Base-by-base conservation (phyloP, 1,139 yeast genomes). In the Debaryomycetaceae sp. region DNA sequence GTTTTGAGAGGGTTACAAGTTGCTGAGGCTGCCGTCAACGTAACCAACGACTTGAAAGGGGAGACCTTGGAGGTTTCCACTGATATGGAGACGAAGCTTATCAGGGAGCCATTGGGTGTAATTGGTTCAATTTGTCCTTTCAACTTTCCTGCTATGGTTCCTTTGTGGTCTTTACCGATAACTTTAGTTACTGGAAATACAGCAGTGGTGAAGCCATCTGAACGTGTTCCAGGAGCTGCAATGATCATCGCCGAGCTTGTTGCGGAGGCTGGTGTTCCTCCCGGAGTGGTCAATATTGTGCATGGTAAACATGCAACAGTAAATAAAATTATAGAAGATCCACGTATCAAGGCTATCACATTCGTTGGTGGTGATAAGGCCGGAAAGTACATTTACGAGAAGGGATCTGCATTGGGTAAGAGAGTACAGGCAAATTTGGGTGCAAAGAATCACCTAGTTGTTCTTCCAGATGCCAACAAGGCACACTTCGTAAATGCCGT, bases 111-210 rank as follows among this genome's bases (percentile, higher is more conserved):
- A 24, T 61, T 73, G 44, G 87, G 87, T 15, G 85, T 82, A 16
- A 75, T 81, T 44, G 87, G 83, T 6, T 82, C 87, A 17, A 82
- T 82, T 50, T 78, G 83, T 52, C 88, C 88, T n/a, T 79, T 79
- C 64, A 83, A 83, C 65, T 83, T 84, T 75, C 92, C 92, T 22
- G 92, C 89, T 34, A 84, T 85, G 92, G 87, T 85, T 44, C 94
- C 94, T 30, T 70, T 85, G 51, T 85, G 94, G 94, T 79, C 89
- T 26, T 73, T 85, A 45, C 94, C 94, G 14, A 75, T 84, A 56
- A 72, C 81, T 34, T 73, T 85, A 47, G 91, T 81, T 44, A 83
- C 91, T 18, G 94, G 94, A 51, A 85, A 85, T 70, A 81, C 91
- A 32, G 75, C 84, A 29, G 79, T 85, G 37, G 65, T 85, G 55